A percentile compares a stretch with the other conserved stretches of the same genome.
These are phyloP conservation scores for Trematosphaeria pertusa DNA, from an alignment of 2,329 filamentous ascomycete species.

Conservation along the genomic window DNA sequence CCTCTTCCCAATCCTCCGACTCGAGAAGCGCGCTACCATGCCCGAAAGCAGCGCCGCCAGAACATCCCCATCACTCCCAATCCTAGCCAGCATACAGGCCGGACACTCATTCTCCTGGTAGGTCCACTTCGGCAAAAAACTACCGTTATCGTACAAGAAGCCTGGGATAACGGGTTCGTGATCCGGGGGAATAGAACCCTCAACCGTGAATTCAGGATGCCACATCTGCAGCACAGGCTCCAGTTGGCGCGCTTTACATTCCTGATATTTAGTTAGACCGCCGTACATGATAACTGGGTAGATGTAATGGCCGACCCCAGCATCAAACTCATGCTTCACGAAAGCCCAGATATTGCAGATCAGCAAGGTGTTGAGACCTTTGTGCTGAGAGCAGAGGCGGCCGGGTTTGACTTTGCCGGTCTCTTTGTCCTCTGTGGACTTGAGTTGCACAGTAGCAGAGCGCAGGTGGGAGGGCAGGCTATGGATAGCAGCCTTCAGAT, in stretches of 20 bases:
- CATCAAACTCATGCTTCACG: conserved; percentile 32
- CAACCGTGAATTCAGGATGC: conserved; percentile 21
- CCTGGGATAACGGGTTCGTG: conserved; percentile 22
- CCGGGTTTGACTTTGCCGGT: conserved; percentile 8
- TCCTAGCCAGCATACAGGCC: conserved; percentile 39
- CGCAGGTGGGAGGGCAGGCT: conserved; percentile 31
- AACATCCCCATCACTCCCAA: conserved; percentile 32
- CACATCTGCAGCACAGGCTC: conserved; percentile 41
- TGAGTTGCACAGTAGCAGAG: no score
- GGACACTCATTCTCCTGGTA: conserved; percentile 32
- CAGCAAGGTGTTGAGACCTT: conserved; percentile 25
- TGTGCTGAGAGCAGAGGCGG: conserved; percentile 33
- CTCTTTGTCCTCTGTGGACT: no score
- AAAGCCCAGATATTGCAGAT: conserved; percentile 31
- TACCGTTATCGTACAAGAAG: neutral
- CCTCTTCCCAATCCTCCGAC: conserved; percentile 7
- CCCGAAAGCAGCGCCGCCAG: conserved; percentile 34
- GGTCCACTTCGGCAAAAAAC: conserved; percentile 20
- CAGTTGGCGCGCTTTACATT: conserved; percentile 28
- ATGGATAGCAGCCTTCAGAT: conserved; percentile 22
- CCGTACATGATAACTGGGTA: conserved; percentile 33
- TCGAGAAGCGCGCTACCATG: conserved; percentile 28
- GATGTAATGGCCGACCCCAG: conserved; percentile 30
- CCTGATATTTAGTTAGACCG: conserved; percentile 21
- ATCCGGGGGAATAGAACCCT: conserved; percentile 21